Conservation (phyloP, 257 asterid species). For the Nemophila menziesii region DNA sequence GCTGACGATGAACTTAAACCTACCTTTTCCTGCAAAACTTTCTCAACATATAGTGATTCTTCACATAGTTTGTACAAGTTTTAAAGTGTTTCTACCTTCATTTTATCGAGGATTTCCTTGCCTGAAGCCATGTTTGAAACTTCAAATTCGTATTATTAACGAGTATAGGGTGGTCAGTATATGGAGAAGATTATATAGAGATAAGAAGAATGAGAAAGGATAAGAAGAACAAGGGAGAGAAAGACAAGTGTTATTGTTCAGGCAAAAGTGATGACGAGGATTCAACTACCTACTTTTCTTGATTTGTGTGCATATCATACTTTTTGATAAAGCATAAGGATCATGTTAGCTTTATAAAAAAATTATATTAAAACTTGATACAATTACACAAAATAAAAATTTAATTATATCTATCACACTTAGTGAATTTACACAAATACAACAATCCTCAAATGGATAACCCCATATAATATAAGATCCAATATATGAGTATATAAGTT, state of each 20-base stretch:
- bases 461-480: no score
- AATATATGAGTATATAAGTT: no score
- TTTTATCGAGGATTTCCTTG: slow-evolving; percentile 42
- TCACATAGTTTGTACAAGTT: background rate
- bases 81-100: slow-evolving; percentile 36
- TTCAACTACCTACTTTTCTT: no score
- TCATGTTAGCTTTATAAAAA: no score
- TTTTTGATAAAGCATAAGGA: no score
- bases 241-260: slow-evolving; percentile 11
- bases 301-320: no score
- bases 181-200: background rate
- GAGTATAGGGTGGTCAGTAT: background rate
- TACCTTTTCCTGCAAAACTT: slow-evolving; percentile 49
- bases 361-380: no score
- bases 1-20: slow-evolving; percentile 38
- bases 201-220: background rate
- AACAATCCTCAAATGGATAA: no score
- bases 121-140: slow-evolving; percentile 33
- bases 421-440: no score
- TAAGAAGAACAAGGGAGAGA: slow-evolving; percentile 3
- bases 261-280: slow-evolving; percentile 4
- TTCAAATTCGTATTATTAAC: background rate
- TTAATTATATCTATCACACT: no score
- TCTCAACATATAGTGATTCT: background rate
- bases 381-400: no score